phyloP scores from a whole-genome alignment of 352 stramenopile species.

The Pythium apleroticum region DNA sequence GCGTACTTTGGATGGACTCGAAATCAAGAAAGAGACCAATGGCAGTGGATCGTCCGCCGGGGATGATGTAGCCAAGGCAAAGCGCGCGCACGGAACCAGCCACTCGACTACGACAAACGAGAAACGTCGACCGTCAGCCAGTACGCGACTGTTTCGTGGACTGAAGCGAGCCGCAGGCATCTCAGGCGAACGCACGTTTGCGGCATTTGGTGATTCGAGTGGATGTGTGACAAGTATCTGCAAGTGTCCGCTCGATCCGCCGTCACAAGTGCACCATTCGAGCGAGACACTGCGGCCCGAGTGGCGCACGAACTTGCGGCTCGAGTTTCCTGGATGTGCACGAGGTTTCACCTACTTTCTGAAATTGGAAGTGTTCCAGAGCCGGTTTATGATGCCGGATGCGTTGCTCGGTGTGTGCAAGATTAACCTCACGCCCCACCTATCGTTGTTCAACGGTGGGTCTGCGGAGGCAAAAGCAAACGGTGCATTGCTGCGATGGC shows the following conservation, averaged over 20 bases:
- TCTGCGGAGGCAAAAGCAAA: slow-evolving; percentile 84
- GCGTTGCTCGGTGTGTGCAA: slow-evolving; percentile 80
- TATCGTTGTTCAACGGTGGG: slow-evolving; percentile 66
- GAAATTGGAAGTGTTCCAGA: slow-evolving; percentile 83
- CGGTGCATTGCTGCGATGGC: slow-evolving; percentile 72
- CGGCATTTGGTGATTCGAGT: slow-evolving; percentile 64
- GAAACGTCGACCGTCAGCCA: slow-evolving; percentile 48
- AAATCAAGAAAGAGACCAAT: slow-evolving; percentile 32
- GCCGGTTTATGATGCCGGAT: slow-evolving; percentile 79
- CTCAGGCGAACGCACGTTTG: slow-evolving; percentile 71
- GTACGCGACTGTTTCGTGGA: slow-evolving; percentile 69
- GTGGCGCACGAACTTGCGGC: slow-evolving; percentile 72
- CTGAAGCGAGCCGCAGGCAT: slow-evolving; percentile 72
- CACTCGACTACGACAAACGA: slow-evolving; percentile 25
- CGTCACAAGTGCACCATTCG: slow-evolving; percentile 28
- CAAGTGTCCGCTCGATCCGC: slow-evolving; percentile 39
- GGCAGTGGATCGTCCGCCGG: not conserved
- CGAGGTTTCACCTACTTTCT: slow-evolving; percentile 77
- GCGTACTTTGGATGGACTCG: slow-evolving; percentile 66
- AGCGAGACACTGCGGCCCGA: slow-evolving; percentile 44
- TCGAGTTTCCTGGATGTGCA: slow-evolving; percentile 74
- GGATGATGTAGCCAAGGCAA: slow-evolving; percentile 24
- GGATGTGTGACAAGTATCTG: slow-evolving; percentile 79
- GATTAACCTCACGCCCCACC: slow-evolving; percentile 84
- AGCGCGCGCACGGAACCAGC: slow-evolving; percentile 7